phyloP scores from a whole-genome alignment of 352 stramenopile genomes.

The Blastocystis sp. region DNA sequence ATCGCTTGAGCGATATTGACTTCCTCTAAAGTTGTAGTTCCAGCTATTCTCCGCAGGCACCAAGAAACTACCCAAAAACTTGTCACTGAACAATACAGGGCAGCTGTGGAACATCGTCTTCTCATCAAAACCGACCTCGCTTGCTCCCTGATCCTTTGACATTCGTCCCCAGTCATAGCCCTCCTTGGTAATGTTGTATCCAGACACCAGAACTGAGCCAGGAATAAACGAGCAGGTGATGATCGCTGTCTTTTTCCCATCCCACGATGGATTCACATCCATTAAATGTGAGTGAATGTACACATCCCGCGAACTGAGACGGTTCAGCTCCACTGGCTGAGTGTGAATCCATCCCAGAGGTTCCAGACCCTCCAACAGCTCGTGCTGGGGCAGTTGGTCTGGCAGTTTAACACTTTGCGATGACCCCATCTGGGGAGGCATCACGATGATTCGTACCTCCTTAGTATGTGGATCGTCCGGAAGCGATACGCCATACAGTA shows the following conservation, averaged over 20 bases:
- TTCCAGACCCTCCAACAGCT: slow-evolving; percentile 88
- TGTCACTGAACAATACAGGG: slow-evolving; percentile 96
- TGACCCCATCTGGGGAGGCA: slow-evolving; percentile 95
- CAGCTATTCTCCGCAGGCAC: slow-evolving; percentile 93
- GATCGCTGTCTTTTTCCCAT: slow-evolving; percentile 91
- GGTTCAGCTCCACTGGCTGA: slow-evolving; percentile 92
- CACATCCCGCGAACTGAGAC: slow-evolving; percentile 88
- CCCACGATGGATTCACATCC: slow-evolving; percentile 89
- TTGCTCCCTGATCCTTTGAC: slow-evolving; percentile 89
- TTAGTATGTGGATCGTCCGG: slow-evolving; percentile 95
- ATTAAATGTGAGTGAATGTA: slow-evolving; percentile 92
- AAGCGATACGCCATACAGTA: slow-evolving; percentile 96
- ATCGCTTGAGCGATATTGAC: slow-evolving; percentile 93
- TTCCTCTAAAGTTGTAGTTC: slow-evolving; percentile 99
- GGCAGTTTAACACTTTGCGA: slow-evolving; percentile 94
- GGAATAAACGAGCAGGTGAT: slow-evolving; percentile 98
- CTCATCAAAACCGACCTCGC: slow-evolving; percentile 65
- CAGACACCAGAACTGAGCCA: slow-evolving; percentile 94
- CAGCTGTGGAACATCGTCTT: slow-evolving; percentile 93
- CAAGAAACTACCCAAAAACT: slow-evolving; percentile 99
- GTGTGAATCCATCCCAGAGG: slow-evolving; percentile 98
- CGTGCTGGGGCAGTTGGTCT: slow-evolving; percentile 86
- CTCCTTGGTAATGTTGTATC: slow-evolving; percentile 90
- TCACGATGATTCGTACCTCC: slow-evolving; percentile 96
- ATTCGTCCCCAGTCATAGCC: slow-evolving; percentile 95